Evolutionary conservation across 495 filamentous ascomycete genomes (phyloP), one percentile per base, ranked within the genome.

Genomic region (Penicillium bovifimosum): DNA sequence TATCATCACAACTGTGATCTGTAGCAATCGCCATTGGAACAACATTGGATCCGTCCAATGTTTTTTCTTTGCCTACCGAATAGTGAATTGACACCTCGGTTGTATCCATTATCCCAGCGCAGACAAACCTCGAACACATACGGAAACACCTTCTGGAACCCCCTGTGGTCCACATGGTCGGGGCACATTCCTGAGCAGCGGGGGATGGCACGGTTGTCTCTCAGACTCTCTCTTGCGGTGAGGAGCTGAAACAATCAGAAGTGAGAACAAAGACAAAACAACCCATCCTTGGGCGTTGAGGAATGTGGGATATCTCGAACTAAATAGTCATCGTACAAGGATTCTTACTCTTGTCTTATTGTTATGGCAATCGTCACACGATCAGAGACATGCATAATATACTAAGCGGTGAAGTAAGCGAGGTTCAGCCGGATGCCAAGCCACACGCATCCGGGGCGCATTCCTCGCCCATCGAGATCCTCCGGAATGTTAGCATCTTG

Each of bases 111-210:
- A 35, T 33, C 9, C 13, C 33, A 40, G 14, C n/a, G 45, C 38
- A 16, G 32, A 41, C 52, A 54, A 43, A 43, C 28, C 18, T 48
- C 36, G 38, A 34, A 42, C 9, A 35, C 20, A 31, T 3, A 41
- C n/a, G 34, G 51, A 33, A 27, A 16, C 45, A 24, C 47, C 32
- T 55, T 56, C 53, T 60, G 57, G 57, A 60, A 60, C 52, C 48
- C 20, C 48, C 35, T 40, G 26, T 40, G 53, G 43, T 47, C 57
- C 57, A 60, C 57, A 60, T 60, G 57, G 57, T 17, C 33, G 38
- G 20, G 43, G 29, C 43, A 13, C 46, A 50, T 50, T 50, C 48
- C 48, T 41, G 17, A 26, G 48, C 38, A 50, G 48, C 34, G 48
- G 48, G 48, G 48, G 48, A 27, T 33, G 36, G 38, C 32, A 34